Conservation (phyloP, 2,329 filamentous ascomycete genomes). For the Ceratocystis colombiana region DNA sequence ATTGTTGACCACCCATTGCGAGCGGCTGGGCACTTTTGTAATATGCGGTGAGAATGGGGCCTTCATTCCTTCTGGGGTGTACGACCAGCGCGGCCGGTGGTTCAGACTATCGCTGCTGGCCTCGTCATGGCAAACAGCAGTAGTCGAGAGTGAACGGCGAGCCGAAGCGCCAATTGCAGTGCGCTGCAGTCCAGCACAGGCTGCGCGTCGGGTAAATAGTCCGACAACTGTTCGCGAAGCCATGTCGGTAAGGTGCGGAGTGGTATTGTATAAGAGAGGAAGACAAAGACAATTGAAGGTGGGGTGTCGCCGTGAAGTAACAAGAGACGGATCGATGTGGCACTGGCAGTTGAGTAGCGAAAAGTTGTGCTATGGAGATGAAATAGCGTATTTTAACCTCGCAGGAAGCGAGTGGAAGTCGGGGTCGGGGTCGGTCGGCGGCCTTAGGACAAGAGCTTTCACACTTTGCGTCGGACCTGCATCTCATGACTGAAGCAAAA, state of each 20-base stretch:
- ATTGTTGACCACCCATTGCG: constrained; percentile 60
- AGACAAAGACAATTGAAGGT: not conserved
- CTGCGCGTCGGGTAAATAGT: not conserved
- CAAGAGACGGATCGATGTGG: too few species aligned
- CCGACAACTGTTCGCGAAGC: constrained; percentile 9
- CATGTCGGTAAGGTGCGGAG: not conserved
- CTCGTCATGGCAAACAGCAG: not conserved
- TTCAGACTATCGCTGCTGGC: constrained; percentile 1
- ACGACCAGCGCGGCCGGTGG: constrained; percentile 61
- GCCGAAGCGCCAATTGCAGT: constrained; percentile 2
- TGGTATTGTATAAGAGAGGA: not conserved
- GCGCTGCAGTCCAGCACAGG: constrained; percentile 6
- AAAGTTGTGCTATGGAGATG: not conserved
- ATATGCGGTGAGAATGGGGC: constrained; percentile 55
- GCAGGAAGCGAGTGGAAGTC: not conserved
- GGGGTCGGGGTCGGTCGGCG: not conserved
- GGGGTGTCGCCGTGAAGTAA: constrained; percentile 2
- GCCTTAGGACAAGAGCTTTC: constrained; percentile 1
- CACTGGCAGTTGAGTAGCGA: not conserved
- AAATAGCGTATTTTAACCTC: not conserved
- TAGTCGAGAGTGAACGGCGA: constrained; percentile 20
- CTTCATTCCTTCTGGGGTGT: constrained; percentile 60
- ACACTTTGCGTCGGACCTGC: not conserved
- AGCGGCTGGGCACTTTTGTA: constrained; percentile 44
- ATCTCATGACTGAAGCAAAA: not conserved